Base-by-base conservation (phyloP, 352 stramenopile genomes). In the Phytopythium sindhum region DNA sequence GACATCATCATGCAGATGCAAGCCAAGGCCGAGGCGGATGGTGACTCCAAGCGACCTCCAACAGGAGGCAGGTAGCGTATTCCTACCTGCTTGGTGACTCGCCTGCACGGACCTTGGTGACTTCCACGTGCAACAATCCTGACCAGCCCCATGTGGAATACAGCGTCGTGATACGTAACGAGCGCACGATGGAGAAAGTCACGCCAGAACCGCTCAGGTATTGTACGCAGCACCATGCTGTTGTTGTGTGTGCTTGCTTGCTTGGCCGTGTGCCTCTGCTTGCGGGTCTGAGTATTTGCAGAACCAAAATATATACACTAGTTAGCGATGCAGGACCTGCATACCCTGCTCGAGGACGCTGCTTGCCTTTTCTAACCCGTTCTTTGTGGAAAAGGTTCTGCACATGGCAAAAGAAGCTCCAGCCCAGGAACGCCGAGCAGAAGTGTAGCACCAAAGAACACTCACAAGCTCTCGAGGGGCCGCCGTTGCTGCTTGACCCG, bases 1-100 rank as follows among this genome's bases (percentile, higher is more conserved):
- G 87, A 96, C 61, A 74, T 82, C 61, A 66, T 96, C 44, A 69
- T 91, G 78, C 72, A 87, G 54, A 64, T 78, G 28, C 73, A 75
- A 51, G 56, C 65, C 14, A 65, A 71, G 29, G n/a, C 37, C 35
- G 39, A 56, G 17, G 53, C 33, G 24, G 28, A 45, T 47, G 53
- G 37, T 19, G 39, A 53, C 42, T 41, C 56, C 24, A 56, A 78
- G 31, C 44, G 68, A 33, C 63, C 60, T n/a, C 21, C 62, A 39
- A 56, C 55, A 2, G 51, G 45, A 12, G 58, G 61, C 69, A 88
- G 78, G 78, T 88, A 88, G 67, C 73, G 59, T 62, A 35, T 31
- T 53, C 31, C 42, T 12, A 53, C 41, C 26, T 42, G 56, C 56
- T 53, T 45, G 19, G 33, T 42, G 56, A 52, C 55, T 39, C 39